phyloP scores from a whole-genome alignment of 257 asterid genomes.

The Mitragyna speciosa region DNA sequence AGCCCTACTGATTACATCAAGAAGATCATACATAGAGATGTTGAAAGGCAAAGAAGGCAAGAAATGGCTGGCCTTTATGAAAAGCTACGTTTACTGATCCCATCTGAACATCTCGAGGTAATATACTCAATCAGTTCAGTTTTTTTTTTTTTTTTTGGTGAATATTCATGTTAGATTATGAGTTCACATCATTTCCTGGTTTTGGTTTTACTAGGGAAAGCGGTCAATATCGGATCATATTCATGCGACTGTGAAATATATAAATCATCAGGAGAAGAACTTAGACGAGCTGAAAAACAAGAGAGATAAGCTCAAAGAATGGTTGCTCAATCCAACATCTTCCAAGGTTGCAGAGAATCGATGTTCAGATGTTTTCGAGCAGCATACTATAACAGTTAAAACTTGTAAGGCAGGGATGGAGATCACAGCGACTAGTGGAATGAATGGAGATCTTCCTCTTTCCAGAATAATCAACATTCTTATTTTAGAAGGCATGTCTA shows the following conservation, averaged over 20 bases:
- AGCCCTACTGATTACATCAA: constrained; percentile 9
- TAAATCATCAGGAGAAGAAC: constrained; percentile 36
- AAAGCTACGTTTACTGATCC: constrained; percentile 30
- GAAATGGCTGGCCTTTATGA: constrained; percentile 33
- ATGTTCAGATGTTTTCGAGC: neutral
- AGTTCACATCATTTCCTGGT: neutral
- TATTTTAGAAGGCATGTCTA: constrained; percentile 28
- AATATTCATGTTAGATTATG: neutral
- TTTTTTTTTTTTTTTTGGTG: too few species aligned
- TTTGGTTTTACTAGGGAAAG: constrained; percentile 43
- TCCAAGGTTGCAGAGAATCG: neutral
- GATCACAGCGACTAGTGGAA: constrained; percentile 31
- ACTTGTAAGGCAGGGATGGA: constrained; percentile 40
- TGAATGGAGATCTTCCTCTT: constrained; percentile 19
- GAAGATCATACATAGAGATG: constrained; percentile 32
- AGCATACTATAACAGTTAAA: constrained; percentile 33
- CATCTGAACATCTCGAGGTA: constrained; percentile 29
- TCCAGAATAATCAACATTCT: constrained; percentile 42
- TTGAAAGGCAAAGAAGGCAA: constrained; percentile 36
- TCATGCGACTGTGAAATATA: constrained; percentile 44
- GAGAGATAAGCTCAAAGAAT: constrained; percentile 32
- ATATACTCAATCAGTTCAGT: neutral
- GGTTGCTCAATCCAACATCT: neutral
- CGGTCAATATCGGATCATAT: constrained; percentile 46
- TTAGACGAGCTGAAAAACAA: constrained; percentile 26